Evolutionary conservation across 192 early-diverging fungal genomes (phyloP).

Genomic region (Dispira parvispora): DNA sequence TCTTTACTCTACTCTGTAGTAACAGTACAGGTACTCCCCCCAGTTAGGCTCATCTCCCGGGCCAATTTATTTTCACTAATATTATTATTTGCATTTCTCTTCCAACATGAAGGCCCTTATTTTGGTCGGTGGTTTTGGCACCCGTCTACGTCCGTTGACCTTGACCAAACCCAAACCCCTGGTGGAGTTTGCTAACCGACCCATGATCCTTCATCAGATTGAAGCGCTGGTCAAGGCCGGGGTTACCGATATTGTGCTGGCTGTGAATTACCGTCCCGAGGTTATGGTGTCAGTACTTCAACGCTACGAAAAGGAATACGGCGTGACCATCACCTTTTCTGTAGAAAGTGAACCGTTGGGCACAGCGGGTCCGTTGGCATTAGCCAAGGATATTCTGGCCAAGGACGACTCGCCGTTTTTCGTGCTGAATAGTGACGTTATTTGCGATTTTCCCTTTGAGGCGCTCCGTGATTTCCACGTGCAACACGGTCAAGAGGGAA

Average conservation of each 20-base stretch:
- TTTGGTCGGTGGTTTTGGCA: constrained; percentile 85
- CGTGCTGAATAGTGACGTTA: constrained; percentile 97
- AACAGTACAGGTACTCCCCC: no score
- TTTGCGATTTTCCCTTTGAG: constrained; percentile 96
- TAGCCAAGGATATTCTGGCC: constrained; percentile 78
- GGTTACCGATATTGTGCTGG: constrained; percentile 92
- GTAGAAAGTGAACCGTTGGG: constrained; percentile 95
- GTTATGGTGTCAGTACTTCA: constrained; percentile 88
- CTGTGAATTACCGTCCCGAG: constrained; percentile 98
- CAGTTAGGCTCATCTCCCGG: no score
- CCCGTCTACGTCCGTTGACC: constrained; percentile 92
- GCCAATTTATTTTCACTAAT: no score
- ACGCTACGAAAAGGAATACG: constrained; percentile 83
- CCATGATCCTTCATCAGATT: constrained; percentile 99
- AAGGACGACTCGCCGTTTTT: constrained; percentile 94
- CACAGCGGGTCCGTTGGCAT: constrained; percentile 87
- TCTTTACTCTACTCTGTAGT: no score
- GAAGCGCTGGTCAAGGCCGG: constrained; percentile 92
- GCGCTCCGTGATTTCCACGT: constrained; percentile 79
- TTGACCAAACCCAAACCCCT: constrained; percentile 94
- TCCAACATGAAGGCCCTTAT: constrained; percentile 38
- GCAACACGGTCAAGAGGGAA: constrained; percentile 84
- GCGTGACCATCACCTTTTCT: constrained; percentile 88
- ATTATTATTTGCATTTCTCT: background rate
- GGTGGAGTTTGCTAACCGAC: constrained; percentile 98